Conservation (phyloP, 1,284 basidiomycete species). For the Stygiomarasmius scandens region DNA sequence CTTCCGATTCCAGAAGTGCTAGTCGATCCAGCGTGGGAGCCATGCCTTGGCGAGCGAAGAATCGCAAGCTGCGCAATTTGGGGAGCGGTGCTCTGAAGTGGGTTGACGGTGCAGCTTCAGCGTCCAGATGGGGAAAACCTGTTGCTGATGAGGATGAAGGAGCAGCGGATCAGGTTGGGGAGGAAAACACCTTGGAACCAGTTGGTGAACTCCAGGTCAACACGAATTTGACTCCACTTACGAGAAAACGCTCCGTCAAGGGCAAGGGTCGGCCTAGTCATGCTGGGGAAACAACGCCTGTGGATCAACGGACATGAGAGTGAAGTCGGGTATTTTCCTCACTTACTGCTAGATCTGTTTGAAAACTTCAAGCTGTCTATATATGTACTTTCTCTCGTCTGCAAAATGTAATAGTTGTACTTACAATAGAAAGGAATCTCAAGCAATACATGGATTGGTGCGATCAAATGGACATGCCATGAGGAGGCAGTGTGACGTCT, state of each 20-base stretch:
- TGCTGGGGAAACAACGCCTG: conserved; percentile 41
- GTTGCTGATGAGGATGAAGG: conserved; percentile 42
- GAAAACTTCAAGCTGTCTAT: too few species aligned
- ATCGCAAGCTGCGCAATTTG: conserved; percentile 62
- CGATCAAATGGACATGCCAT: too few species aligned
- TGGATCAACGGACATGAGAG: conserved; percentile 21
- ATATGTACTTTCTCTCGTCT: too few species aligned
- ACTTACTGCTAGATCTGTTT: too few species aligned
- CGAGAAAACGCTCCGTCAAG: conserved; percentile 64
- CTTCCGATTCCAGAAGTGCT: conserved; percentile 36
- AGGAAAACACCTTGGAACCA: conserved; percentile 34
- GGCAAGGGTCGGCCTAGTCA: conserved; percentile 57
- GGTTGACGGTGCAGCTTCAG: conserved; percentile 65
- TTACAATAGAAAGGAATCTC: too few species aligned
- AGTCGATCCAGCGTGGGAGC: conserved; percentile 41
- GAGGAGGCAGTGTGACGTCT: too few species aligned
- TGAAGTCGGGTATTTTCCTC: neutral
- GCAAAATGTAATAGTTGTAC: too few species aligned
- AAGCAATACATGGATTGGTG: too few species aligned
- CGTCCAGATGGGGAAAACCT: conserved; percentile 45
- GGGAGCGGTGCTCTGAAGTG: conserved; percentile 61
- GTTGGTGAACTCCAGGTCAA: conserved; percentile 32
- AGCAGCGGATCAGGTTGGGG: conserved; percentile 21
- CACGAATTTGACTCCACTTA: conserved; percentile 59
- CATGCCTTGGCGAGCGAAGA: conserved; percentile 59